phyloP scores from a whole-genome alignment of 2,329 filamentous ascomycete species.

The Colletotrichum lindemuthianum region DNA sequence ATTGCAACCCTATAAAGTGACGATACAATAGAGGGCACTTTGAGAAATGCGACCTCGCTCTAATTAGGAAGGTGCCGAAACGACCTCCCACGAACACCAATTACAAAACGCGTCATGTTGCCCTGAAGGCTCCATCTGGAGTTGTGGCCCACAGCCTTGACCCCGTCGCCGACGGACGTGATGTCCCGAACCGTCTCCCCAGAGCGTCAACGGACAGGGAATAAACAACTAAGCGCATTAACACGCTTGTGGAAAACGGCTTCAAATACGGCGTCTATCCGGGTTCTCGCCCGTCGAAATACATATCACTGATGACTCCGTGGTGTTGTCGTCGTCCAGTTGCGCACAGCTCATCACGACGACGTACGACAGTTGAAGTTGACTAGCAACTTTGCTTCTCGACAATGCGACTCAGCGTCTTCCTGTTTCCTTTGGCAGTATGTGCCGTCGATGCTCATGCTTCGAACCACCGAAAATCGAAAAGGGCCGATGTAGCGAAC shows the following conservation, averaged over 20 bases:
- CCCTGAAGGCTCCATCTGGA: not conserved
- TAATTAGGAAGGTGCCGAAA: slow-evolving; percentile 6
- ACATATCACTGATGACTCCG: not conserved
- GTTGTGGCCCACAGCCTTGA: not conserved
- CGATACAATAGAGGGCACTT: too few species aligned
- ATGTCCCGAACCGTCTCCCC: not conserved
- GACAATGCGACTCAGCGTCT: too few species aligned
- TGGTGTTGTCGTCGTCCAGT: not conserved
- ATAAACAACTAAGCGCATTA: not conserved
- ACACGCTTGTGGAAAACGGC: not conserved
- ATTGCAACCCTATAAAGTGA: not conserved
- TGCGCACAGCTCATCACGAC: not conserved
- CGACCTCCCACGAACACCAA: not conserved
- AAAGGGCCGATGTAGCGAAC: not conserved
- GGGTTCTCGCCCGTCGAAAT: not conserved
- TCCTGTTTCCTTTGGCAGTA: not conserved
- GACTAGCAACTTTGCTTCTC: too few species aligned
- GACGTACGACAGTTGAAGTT: not conserved
- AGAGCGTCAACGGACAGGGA: not conserved
- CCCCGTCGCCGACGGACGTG: not conserved
- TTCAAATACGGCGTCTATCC: not conserved
- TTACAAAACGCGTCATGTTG: not conserved
- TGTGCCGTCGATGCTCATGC: not conserved
- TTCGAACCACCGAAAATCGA: not conserved
- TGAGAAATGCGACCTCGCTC: not conserved